phyloP scores from a whole-genome alignment of 139 green algal genomes.

The Trebouxia sp. region DNA sequence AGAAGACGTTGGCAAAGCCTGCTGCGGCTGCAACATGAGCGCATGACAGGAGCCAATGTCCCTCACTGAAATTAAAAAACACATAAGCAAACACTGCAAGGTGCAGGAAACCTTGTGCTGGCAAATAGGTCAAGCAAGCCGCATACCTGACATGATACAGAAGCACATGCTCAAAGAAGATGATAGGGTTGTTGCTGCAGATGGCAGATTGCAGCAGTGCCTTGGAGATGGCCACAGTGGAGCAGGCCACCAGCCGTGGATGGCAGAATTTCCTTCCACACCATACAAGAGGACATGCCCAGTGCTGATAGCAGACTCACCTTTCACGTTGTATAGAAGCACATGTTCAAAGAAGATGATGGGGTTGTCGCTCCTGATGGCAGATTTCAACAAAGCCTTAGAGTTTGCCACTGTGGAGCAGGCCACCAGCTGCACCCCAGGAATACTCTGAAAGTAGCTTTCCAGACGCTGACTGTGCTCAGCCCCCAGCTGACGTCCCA shows the following conservation, averaged over 20 bases:
- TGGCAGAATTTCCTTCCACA: too few species aligned
- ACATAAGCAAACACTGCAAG: too few species aligned
- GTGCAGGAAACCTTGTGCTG: too few species aligned
- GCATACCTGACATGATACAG: constrained; percentile 94
- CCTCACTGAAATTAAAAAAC: too few species aligned
- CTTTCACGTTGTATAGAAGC: constrained; percentile 97
- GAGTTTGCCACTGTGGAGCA: constrained; percentile 85
- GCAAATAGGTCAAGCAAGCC: too few species aligned
- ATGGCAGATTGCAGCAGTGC: constrained; percentile 89
- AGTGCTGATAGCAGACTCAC: too few species aligned
- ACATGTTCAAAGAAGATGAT: constrained; percentile 99
- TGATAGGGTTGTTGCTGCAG: constrained; percentile 77
- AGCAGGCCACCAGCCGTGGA: constrained; percentile 91
- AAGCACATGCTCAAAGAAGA: constrained; percentile 98
- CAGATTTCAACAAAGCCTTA: constrained; percentile 93
- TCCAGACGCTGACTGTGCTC: constrained; percentile 97
- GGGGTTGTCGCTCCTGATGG: constrained; percentile 75
- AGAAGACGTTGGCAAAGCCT: too few species aligned
- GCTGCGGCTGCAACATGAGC: too few species aligned
- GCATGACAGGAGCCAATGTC: too few species aligned
- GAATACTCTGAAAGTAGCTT: constrained; percentile 97
- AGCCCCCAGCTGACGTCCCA: constrained; percentile 91
- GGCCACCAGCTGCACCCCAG: constrained; percentile 94
- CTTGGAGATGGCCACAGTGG: constrained; percentile 87
- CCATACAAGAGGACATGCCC: too few species aligned